Conservation (phyloP, 2,329 filamentous ascomycete genomes). For the Helicocarpus griseus region DNA sequence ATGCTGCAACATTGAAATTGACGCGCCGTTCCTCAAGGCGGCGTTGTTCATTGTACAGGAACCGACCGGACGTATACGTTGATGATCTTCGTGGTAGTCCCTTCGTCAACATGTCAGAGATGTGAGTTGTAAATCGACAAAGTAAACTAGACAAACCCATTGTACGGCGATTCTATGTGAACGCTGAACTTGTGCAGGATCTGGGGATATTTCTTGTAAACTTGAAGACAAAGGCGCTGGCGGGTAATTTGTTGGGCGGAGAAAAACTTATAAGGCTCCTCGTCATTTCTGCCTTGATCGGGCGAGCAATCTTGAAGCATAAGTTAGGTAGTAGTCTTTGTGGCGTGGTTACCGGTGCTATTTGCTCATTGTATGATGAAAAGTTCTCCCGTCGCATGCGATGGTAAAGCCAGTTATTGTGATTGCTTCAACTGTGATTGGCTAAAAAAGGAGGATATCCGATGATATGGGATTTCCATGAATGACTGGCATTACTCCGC, state of each 20-base stretch:
- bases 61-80: neutral
- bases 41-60: conserved; percentile 1
- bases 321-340: neutral
- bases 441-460: no score
- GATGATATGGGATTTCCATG: no score
- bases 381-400: no score
- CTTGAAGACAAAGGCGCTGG: conserved; percentile 7
- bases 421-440: neutral
- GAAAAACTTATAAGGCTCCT: conserved; percentile 6
- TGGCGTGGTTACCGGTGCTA: no score
- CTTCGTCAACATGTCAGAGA: conserved; percentile 7
- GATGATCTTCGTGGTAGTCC: neutral
- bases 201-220: conserved; percentile 4
- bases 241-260: conserved; percentile 3
- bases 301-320: conserved; percentile 1
- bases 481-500: no score
- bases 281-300: conserved; percentile 4
- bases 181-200: conserved; percentile 5
- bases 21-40: neutral
- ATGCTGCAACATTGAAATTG: neutral
- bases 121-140: conserved; percentile 1
- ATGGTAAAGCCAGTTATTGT: no score
- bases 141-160: conserved; percentile 7
- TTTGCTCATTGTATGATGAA: no score
- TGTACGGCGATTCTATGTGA: conserved; percentile 7